These are phyloP conservation scores for Wolfiporia cocos DNA, from an alignment of 1,284 basidiomycete species.

Conservation along the genomic window DNA sequence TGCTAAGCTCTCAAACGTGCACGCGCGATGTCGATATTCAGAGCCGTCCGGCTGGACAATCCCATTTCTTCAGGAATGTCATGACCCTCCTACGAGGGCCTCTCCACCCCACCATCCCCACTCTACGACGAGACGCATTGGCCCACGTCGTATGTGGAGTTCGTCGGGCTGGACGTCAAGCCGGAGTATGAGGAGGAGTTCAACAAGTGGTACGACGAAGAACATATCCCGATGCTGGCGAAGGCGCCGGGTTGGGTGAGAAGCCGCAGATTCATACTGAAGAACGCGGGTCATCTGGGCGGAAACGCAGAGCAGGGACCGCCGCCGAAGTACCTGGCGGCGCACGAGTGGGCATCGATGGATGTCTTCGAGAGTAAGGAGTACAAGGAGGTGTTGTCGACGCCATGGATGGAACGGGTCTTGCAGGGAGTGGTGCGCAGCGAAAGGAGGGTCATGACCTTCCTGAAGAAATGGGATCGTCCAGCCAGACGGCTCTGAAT, in stretches of 20 bases:
- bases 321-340: slow-evolving; percentile 28
- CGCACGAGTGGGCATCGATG: slow-evolving; percentile 28
- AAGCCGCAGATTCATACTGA: slow-evolving; percentile 28
- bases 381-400: slow-evolving; percentile 24
- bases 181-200: slow-evolving; percentile 34
- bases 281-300: slow-evolving; percentile 19
- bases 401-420: slow-evolving; percentile 27
- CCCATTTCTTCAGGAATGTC: slow-evolving; percentile 16
- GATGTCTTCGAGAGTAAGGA: slow-evolving; percentile 20
- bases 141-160: slow-evolving; percentile 26
- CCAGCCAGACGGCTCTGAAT: background rate
- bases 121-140: slow-evolving; percentile 25
- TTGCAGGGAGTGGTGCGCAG: slow-evolving; percentile 14
- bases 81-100: slow-evolving; percentile 20
- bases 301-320: slow-evolving; percentile 13
- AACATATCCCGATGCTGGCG: slow-evolving; percentile 29
- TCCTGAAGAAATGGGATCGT: slow-evolving; percentile 14
- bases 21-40: too few species aligned
- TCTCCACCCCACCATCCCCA: slow-evolving; percentile 20
- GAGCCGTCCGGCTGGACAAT: background rate
- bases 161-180: slow-evolving; percentile 28
- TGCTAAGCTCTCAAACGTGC: too few species aligned
- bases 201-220: slow-evolving; percentile 34
- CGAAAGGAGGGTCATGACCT: slow-evolving; percentile 15
- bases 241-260: slow-evolving; percentile 32